phyloP scores from a whole-genome alignment of 2,329 filamentous ascomycete species.

The Harringtonia lauricola region DNA sequence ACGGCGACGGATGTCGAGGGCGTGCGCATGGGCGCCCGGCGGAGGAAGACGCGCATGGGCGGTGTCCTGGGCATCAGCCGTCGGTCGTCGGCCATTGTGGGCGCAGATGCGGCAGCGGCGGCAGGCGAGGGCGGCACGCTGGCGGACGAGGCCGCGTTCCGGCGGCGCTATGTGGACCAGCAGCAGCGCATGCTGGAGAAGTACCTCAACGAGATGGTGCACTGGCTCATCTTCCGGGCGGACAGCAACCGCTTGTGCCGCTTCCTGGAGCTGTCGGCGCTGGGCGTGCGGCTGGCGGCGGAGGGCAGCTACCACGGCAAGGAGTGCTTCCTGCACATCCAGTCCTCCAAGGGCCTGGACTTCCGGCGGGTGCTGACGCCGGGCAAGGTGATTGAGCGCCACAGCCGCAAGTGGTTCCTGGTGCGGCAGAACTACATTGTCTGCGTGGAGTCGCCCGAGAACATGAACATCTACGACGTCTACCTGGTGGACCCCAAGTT shows the following conservation, averaged over 20 bases:
- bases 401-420: conserved; percentile 93
- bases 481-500: conserved; percentile 93
- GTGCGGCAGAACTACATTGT: conserved; percentile 97
- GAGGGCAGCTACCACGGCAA: conserved; percentile 98
- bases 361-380: conserved; percentile 73
- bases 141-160: conserved; percentile 43
- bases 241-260: conserved; percentile 94
- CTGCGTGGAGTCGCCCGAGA: conserved; percentile 95
- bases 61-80: conserved; percentile 39
- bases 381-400: conserved; percentile 65
- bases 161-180: conserved; percentile 60
- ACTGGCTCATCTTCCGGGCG: conserved; percentile 91
- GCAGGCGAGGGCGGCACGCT: conserved; percentile 23
- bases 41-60: conserved; percentile 36
- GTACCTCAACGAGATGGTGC: conserved; percentile 88
- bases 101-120: conserved; percentile 21
- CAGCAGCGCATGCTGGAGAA: conserved; percentile 79
- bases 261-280: conserved; percentile 86
- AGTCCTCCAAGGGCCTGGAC: conserved; percentile 80
- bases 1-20: conserved; percentile 50
- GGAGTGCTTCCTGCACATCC: conserved; percentile 87
- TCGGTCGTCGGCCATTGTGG: conserved; percentile 38
- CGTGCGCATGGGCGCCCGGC: conserved; percentile 18
- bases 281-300: conserved; percentile 85
- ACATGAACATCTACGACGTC: conserved; percentile 98